Base-by-base conservation (phyloP, 2,329 filamentous ascomycete genomes). In the Neocucurbitaria cava region DNA sequence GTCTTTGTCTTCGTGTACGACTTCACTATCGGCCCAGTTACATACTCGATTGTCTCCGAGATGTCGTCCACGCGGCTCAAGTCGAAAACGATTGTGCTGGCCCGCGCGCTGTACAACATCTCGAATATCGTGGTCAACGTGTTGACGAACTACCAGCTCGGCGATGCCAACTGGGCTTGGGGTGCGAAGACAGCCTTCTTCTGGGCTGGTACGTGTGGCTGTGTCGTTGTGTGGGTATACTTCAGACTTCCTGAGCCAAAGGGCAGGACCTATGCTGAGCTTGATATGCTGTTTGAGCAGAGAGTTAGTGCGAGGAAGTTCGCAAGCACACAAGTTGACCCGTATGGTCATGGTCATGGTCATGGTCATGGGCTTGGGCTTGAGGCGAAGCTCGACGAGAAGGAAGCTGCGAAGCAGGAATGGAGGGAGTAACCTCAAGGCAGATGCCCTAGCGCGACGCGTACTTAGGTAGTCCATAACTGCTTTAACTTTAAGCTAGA, bases 1-100 rank as follows among this genome's bases (percentile, higher is more conserved):
- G 45, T 68, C 3, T 74, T 71, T 28, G 67, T 92, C 0, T 79
- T 95, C 41, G 85, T 89, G 66, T 96, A 96, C 76, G 90, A 96
- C 73, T 82, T 93, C 45, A 90, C 90, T 0, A 91, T 96, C 40
- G 92, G 92, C 17, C 94, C 92, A 0, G 90, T 96, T 5, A 92
- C 89, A 70, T 96, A 96, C 77, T 93, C 91, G 0, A 85, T 96
- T 11, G 91, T 96, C 3, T 85, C 89, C 1, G 92, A 96, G 74
- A 78, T 96, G 42, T 91, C 91, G 0, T 91, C 91, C 0, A 86
- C 90, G 10, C 85, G 92, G 4, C 82, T 96, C 36, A 90, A 93
- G 72, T 91, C 94, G 77, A 96, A 96, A 81, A 96, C 92, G 0
- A 89, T 96, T 38, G 91, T 94, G 1, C 83, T 96, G 3, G 91